These are phyloP conservation scores for Ophiocordyceps camponoti-floridani DNA, from an alignment of 2,329 filamentous ascomycete genomes.

Conservation along the genomic window DNA sequence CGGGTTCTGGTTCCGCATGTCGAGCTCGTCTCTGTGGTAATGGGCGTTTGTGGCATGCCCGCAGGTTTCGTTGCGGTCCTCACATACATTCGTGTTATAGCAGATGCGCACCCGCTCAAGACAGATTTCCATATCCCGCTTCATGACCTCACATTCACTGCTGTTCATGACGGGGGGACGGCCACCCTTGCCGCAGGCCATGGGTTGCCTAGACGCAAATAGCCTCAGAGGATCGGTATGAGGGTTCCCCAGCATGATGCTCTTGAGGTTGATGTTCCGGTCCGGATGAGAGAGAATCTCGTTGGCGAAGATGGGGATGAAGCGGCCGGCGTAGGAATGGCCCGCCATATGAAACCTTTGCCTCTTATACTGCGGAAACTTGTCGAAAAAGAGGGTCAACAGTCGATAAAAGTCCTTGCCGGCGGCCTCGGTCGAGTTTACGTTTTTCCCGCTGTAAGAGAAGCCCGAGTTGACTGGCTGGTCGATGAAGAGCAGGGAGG, in stretches of 20 bases:
- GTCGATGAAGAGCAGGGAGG: not conserved
- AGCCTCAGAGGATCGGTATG: conserved; percentile 84
- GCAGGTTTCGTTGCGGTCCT: conserved; percentile 56
- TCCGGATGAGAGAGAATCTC: conserved; percentile 89
- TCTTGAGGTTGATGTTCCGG: conserved; percentile 94
- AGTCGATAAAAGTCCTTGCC: not conserved
- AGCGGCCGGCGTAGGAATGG: not conserved
- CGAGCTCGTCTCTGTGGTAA: conserved; percentile 85
- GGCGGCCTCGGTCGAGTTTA: not conserved
- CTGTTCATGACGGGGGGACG: conserved; percentile 72
- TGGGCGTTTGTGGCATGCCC: conserved; percentile 83
- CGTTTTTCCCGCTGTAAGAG: not conserved
- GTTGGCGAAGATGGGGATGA: conserved; percentile 44
- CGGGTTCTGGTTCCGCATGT: conserved; percentile 70
- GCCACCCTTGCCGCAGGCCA: conserved; percentile 92
- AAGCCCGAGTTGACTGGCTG: not conserved
- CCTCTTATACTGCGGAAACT: not conserved
- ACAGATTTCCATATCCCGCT: conserved; percentile 78
- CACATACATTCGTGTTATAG: conserved; percentile 53
- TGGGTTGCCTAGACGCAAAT: conserved; percentile 76
- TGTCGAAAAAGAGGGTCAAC: not conserved
- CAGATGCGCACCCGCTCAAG: conserved; percentile 72
- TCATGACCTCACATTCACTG: conserved; percentile 68
- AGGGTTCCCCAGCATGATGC: conserved; percentile 86
- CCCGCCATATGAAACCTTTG: not conserved